A percentile compares a stretch with the other conserved stretches of the same genome.
phyloP scores from a whole-genome alignment of 139 green algal genomes.

The Volvox reticuliferus region DNA sequence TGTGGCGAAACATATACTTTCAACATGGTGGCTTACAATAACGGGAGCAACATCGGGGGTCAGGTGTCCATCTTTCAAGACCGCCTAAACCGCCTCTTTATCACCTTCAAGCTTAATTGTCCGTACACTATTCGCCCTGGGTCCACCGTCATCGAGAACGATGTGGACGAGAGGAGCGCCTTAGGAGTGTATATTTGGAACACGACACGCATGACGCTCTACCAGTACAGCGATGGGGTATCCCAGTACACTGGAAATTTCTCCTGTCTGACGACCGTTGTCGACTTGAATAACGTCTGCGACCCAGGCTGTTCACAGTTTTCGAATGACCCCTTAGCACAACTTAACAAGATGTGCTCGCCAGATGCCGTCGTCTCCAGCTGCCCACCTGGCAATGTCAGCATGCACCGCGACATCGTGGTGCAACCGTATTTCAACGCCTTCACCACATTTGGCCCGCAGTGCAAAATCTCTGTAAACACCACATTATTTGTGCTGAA shows the following conservation, averaged over 20 bases:
- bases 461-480: neutral
- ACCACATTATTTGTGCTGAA: neutral
- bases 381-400: constrained; percentile 23
- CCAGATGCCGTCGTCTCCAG: neutral
- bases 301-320: neutral
- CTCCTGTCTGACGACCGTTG: constrained; percentile 10
- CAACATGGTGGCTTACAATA: neutral
- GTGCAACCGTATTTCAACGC: constrained; percentile 24
- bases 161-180: neutral
- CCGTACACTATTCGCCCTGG: constrained; percentile 28
- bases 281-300: constrained; percentile 25
- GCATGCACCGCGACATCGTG: neutral
- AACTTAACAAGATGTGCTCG: neutral
- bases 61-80: constrained; percentile 9
- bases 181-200: constrained; percentile 39
- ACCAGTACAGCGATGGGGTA: constrained; percentile 37
- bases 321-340: neutral
- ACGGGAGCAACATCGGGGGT: neutral
- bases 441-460: neutral
- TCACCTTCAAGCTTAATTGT: constrained; percentile 25
- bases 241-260: neutral
- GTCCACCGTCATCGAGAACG: neutral
- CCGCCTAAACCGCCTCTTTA: neutral
- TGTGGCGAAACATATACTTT: neutral
- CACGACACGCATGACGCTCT: neutral